Evolutionary conservation across 2,329 filamentous ascomycete species (phyloP).

Genomic region (Colletotrichum shisoi): DNA sequence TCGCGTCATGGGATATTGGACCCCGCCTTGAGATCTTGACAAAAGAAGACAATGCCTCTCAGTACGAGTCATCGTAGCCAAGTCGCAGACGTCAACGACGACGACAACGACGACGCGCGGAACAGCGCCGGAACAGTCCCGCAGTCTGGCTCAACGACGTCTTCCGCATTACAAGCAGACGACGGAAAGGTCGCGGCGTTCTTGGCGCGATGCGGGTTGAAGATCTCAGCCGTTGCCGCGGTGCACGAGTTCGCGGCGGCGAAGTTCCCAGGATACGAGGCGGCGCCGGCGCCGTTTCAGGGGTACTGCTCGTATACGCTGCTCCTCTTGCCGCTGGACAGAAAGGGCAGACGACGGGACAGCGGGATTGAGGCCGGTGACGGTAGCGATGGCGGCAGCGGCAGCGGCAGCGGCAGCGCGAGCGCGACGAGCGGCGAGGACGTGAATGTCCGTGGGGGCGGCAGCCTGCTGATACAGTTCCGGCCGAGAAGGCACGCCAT

Average conservation of each 20-base stretch:
- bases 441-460: background rate
- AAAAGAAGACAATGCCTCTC: constrained; percentile 2
- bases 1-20: background rate
- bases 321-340: constrained; percentile 45
- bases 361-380: constrained; percentile 4
- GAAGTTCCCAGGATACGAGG: constrained; percentile 45
- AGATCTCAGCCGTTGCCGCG: background rate
- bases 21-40: background rate
- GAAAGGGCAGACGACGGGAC: constrained; percentile 6
- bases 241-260: constrained; percentile 46
- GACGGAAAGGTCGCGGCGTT: constrained; percentile 23
- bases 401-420: background rate
- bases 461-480: constrained; percentile 56
- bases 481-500: constrained; percentile 55
- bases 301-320: constrained; percentile 64
- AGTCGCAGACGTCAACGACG: background rate
- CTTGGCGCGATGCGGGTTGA: constrained; percentile 13
- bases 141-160: background rate
- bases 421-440: background rate
- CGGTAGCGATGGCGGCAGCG: background rate
- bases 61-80: background rate
- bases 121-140: background rate
- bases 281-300: constrained; percentile 52
- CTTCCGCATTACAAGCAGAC: background rate
- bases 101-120: background rate